A percentile compares a stretch with the other conserved stretches of the same genome.
These are phyloP conservation scores for Croton laevigatus DNA, from an alignment of 441 rosid genomes.

Conservation along the genomic window DNA sequence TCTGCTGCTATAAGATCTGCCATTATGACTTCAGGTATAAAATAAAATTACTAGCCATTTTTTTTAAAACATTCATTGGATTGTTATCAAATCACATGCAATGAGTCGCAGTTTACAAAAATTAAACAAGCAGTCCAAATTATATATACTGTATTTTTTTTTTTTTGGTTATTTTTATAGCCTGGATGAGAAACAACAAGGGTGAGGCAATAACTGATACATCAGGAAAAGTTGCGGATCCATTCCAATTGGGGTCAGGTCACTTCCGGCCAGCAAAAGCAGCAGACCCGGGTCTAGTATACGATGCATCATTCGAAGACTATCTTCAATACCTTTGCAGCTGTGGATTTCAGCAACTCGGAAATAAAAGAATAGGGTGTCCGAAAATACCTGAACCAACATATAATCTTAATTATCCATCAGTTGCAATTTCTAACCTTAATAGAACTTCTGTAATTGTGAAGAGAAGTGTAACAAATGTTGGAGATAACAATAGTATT, in stretches of 20 bases:
- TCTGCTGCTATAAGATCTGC: constrained; percentile 81
- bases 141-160: neutral
- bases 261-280: constrained; percentile 60
- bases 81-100: no score
- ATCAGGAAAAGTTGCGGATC: constrained; percentile 39
- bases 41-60: no score
- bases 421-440: constrained; percentile 45
- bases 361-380: constrained; percentile 24
- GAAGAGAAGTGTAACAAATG: constrained; percentile 66
- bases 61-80: no score
- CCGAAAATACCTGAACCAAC: constrained; percentile 34
- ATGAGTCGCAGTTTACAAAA: no score
- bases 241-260: constrained; percentile 66
- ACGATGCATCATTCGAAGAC: constrained; percentile 54
- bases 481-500: constrained; percentile 33
- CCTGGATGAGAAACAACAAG: constrained; percentile 43
- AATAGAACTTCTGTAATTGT: constrained; percentile 29
- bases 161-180: constrained; percentile 26
- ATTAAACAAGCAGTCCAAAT: no score
- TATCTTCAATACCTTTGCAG: constrained; percentile 56
- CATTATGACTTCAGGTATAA: constrained; percentile 65
- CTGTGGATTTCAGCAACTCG: constrained; percentile 1
- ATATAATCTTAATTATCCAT: constrained; percentile 60
- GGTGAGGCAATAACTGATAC: constrained; percentile 43
- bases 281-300: constrained; percentile 77